A percentile compares a stretch with the other conserved stretches of the same genome.
Conservation (phyloP, 108 stramenopile genomes). For the Stephanodiscus minutulus region DNA sequence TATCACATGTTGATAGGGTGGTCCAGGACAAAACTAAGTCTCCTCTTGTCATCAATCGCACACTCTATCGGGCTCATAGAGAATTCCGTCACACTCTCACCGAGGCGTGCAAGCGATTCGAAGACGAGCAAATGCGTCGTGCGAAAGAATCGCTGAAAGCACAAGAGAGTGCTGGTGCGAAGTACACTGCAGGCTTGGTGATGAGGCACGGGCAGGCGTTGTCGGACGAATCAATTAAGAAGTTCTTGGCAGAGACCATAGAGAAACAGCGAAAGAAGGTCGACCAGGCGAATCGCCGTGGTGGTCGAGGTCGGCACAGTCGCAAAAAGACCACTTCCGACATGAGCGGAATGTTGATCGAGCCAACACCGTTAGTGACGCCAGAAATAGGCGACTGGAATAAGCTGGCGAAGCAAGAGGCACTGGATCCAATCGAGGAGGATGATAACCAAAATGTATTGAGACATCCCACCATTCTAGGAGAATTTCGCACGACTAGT, state of each 20-base stretch:
- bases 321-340: constrained; percentile 84
- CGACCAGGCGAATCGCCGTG: constrained; percentile 71
- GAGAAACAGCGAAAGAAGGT: constrained; percentile 65
- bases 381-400: background rate
- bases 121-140: constrained; percentile 76
- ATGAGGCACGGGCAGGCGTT: constrained; percentile 81
- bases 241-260: constrained; percentile 60
- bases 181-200: constrained; percentile 72
- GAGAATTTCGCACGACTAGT: constrained; percentile 46
- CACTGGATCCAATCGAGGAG: background rate
- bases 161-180: constrained; percentile 42
- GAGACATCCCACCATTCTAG: constrained; percentile 47
- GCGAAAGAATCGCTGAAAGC: constrained; percentile 64
- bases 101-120: constrained; percentile 86
- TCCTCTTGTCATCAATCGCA: constrained; percentile 70
- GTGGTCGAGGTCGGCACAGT: constrained; percentile 71
- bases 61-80: constrained; percentile 76
- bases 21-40: constrained; percentile 56
- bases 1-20: constrained; percentile 38
- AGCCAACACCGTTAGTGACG: constrained; percentile 17
- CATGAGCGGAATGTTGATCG: constrained; percentile 71
- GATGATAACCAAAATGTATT: constrained; percentile 3
- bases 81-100: constrained; percentile 82
- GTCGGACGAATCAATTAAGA: constrained; percentile 67
- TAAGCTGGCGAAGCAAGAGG: background rate